Percentiles rank a stretch among this genome's conserved stretches.
These are phyloP conservation scores for Scedosporium dehoogii DNA, from an alignment of 2,329 filamentous ascomycete genomes.

Conservation along the genomic window DNA sequence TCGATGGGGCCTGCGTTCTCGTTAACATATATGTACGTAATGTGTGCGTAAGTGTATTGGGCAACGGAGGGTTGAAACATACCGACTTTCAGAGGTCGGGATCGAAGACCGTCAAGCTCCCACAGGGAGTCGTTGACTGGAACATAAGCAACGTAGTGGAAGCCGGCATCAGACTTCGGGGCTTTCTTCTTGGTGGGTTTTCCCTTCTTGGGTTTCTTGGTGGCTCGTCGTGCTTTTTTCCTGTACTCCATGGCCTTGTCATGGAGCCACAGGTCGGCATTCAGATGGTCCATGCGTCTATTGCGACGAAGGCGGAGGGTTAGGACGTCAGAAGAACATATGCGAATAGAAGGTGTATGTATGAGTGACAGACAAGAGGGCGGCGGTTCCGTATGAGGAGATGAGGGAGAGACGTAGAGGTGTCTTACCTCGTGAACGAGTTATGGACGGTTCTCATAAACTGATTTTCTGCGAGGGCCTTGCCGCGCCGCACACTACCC, in stretches of 20 bases:
- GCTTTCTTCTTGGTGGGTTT: constrained; percentile 25
- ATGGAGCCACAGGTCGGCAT: constrained; percentile 55
- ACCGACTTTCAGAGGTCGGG: constrained; percentile 52
- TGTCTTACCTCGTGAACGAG: constrained; percentile 51
- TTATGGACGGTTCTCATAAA: constrained; percentile 81
- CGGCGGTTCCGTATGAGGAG: not conserved
- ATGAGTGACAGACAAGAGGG: not conserved
- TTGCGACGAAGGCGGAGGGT: not conserved
- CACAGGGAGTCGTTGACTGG: constrained; percentile 66
- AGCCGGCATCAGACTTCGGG: constrained; percentile 51
- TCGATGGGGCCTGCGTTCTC: constrained; percentile 21
- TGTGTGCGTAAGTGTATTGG: not conserved
- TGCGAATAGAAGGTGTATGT: not conserved
- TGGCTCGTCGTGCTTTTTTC: constrained; percentile 20
- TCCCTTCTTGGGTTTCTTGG: constrained; percentile 23
- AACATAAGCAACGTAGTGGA: constrained; percentile 86
- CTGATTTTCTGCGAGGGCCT: constrained; percentile 62
- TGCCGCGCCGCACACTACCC: constrained; percentile 62
- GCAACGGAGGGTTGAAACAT: not conserved
- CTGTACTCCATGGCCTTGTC: constrained; percentile 35
- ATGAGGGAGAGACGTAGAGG: not conserved
- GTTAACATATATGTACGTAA: not conserved
- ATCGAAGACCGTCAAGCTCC: constrained; percentile 80
- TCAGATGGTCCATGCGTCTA: constrained; percentile 64
- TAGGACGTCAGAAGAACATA: no score